Evolutionary conservation across 176 grass and related monocot species (phyloP).

Genomic region (Aegilops umbellulata): DNA sequence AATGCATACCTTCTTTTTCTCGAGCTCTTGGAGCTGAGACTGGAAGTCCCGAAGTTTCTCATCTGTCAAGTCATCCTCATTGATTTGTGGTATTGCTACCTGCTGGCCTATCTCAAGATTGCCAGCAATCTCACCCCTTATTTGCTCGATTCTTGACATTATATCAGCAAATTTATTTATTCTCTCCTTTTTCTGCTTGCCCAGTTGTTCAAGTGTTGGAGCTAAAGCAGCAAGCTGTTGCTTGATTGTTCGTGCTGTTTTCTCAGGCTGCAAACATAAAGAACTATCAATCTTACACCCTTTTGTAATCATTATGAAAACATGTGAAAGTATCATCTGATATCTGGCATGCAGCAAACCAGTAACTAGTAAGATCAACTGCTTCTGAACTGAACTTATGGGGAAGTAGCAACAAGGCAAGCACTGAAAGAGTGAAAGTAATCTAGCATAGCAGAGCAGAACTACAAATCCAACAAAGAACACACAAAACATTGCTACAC

Average conservation of each 20-base stretch:
- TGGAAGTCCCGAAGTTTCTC: conserved; percentile 61
- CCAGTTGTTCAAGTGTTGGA: conserved; percentile 58
- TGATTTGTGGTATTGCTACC: conserved; percentile 46
- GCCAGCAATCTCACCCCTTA: conserved; percentile 59
- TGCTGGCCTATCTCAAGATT: conserved; percentile 48
- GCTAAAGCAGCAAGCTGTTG: conserved; percentile 65
- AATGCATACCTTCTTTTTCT: conserved; percentile 78
- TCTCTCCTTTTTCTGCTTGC: conserved; percentile 58
- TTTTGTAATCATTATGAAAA: conserved; percentile 2
- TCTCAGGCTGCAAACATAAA: conserved; percentile 38
- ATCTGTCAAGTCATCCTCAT: conserved; percentile 70
- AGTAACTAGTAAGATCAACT: not conserved
- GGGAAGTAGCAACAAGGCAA: not conserved
- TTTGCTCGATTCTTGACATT: conserved; percentile 55
- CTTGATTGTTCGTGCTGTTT: conserved; percentile 49
- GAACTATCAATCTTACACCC: not conserved
- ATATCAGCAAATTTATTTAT: conserved; percentile 56
- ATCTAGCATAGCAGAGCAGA: not conserved
- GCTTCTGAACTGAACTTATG: conserved; percentile 5
- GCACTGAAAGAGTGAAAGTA: not conserved
- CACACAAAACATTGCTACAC: not conserved
- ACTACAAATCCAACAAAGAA: not conserved
- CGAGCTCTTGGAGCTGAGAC: conserved; percentile 62
- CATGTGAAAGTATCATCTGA: not conserved
- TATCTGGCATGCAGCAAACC: not conserved